phyloP scores from a whole-genome alignment of 2,329 filamentous ascomycete genomes.

The Ilyonectria robusta region DNA sequence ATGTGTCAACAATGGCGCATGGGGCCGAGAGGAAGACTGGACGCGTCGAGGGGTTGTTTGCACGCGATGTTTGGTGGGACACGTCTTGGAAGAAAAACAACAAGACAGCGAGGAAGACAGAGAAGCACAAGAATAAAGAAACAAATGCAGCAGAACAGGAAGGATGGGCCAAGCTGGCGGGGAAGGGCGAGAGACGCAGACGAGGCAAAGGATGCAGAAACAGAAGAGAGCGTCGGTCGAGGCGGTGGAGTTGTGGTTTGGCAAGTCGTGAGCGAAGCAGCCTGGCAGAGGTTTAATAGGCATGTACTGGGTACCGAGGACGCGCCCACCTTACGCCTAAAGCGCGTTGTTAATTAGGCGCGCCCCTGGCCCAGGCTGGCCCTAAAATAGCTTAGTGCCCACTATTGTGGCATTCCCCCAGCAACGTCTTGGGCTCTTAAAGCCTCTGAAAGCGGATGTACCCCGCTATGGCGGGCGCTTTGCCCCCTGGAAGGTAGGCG shows the following conservation, averaged over 20 bases:
- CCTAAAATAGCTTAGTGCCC: slow-evolving; percentile 36
- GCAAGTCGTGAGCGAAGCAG: slow-evolving; percentile 1
- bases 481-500: slow-evolving; percentile 1
- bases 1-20: slow-evolving; percentile 38
- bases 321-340: slow-evolving; percentile 19
- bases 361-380: slow-evolving; percentile 26
- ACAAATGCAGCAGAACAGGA: slow-evolving; percentile 14
- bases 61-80: slow-evolving; percentile 39
- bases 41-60: slow-evolving; percentile 41
- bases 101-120: slow-evolving; percentile 3
- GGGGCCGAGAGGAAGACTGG: slow-evolving; percentile 18
- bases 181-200: background rate
- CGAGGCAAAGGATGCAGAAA: slow-evolving; percentile 10
- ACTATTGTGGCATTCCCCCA: slow-evolving; percentile 37
- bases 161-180: slow-evolving; percentile 16
- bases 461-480: slow-evolving; percentile 29
- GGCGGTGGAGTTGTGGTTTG: slow-evolving; percentile 27
- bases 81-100: slow-evolving; percentile 19
- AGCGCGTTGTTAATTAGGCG: slow-evolving; percentile 39
- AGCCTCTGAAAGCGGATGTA: slow-evolving; percentile 10
- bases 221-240: slow-evolving; percentile 6
- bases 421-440: slow-evolving; percentile 35
- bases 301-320: slow-evolving; percentile 11
- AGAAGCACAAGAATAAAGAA: slow-evolving; percentile 11
- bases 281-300: slow-evolving; percentile 12